Evolutionary conservation across 805 yeast species (phyloP).

Genomic region (Sugiyamaella chiloensis): DNA sequence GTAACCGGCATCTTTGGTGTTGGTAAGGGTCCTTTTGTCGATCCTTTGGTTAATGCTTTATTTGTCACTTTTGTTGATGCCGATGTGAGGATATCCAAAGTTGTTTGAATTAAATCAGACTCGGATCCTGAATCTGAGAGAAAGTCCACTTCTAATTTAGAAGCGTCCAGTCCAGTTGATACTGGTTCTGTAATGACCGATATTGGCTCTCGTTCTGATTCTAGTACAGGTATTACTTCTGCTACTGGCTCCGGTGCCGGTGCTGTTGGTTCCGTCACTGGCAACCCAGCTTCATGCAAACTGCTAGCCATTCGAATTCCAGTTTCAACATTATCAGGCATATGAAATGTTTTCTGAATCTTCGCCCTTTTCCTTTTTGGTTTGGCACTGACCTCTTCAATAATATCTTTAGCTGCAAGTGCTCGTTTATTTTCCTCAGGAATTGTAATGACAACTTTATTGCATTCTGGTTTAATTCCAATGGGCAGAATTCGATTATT

Average conservation of each 20-base stretch:
- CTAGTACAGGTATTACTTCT: too few relatives aligned
- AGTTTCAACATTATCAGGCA: constrained; percentile 24
- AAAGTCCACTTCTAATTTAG: too few relatives aligned
- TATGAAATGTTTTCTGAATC: constrained; percentile 10
- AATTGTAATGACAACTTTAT: constrained; percentile 53
- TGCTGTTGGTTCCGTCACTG: too few relatives aligned
- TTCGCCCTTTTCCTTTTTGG: not conserved
- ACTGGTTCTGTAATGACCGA: too few relatives aligned
- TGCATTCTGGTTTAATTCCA: constrained; percentile 52
- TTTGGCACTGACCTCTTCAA: constrained; percentile 1
- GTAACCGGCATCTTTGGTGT: too few relatives aligned
- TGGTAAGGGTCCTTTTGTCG: too few relatives aligned
- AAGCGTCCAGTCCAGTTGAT: too few relatives aligned
- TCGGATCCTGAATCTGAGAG: not conserved
- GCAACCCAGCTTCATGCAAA: not conserved
- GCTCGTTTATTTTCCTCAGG: constrained; percentile 63
- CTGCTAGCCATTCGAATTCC: constrained; percentile 21
- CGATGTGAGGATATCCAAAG: too few relatives aligned
- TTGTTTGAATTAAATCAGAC: not conserved
- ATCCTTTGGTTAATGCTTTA: too few relatives aligned
- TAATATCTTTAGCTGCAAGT: constrained; percentile 3
- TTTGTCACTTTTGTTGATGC: too few relatives aligned
- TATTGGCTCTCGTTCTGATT: not conserved
- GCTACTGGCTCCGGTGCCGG: not conserved
- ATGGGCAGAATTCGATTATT: constrained; percentile 68